These are phyloP conservation scores for Flaveria bidentis DNA, from an alignment of 129 eudicot genomes.

Conservation along the genomic window DNA sequence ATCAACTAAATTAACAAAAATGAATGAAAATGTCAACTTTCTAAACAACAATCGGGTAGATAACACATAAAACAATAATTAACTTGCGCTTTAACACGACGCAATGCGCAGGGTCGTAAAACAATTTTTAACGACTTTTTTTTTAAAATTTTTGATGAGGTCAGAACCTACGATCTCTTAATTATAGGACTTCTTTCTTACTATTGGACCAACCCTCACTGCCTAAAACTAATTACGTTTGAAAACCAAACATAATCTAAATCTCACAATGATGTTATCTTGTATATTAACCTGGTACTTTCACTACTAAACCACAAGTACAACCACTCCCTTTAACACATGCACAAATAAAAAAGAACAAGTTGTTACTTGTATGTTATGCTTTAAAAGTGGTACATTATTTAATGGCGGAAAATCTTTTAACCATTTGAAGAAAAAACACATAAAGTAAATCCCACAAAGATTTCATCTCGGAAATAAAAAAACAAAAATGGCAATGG, in stretches of 20 bases:
- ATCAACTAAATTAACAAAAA: too few species aligned
- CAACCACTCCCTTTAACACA: not conserved
- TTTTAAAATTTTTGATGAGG: too few species aligned
- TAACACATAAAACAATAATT: too few species aligned
- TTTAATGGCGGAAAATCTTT: not conserved
- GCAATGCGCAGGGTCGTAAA: too few species aligned
- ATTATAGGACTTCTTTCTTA: too few species aligned
- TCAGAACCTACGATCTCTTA: too few species aligned
- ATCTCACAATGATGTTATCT: too few species aligned
- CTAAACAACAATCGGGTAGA: too few species aligned
- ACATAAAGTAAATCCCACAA: constrained; percentile 15
- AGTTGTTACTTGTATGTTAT: not conserved
- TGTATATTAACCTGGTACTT: not conserved
- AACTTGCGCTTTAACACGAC: too few species aligned
- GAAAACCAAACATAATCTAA: not conserved
- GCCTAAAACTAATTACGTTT: not conserved
- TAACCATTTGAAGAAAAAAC: not conserved
- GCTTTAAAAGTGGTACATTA: constrained; percentile 3
- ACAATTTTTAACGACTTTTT: too few species aligned
- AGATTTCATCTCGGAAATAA: constrained; percentile 18
- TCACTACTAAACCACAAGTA: constrained; percentile 11
- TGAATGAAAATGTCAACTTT: too few species aligned
- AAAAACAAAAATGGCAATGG: constrained; percentile 29
- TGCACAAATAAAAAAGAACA: not conserved
- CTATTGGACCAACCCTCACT: too few species aligned